Percentiles rank a stretch among this genome's conserved stretches.
Evolutionary conservation across 352 stramenopile species (phyloP).

Genomic region (Pythium phragmitis): DNA sequence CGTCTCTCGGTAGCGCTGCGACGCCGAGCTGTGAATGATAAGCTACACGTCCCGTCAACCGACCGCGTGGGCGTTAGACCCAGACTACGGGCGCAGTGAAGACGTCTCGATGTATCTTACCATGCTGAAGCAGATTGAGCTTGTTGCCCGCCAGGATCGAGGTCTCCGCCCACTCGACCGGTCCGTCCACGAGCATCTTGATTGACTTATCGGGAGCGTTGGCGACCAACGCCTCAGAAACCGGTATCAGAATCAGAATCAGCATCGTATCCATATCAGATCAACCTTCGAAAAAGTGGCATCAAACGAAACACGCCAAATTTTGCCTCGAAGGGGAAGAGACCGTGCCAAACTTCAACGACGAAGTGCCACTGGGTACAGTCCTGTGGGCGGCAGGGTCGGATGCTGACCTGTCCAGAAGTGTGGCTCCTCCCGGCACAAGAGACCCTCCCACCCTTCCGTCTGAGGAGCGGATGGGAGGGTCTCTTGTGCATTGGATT

Average conservation of each 20-base stretch:
- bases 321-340: not conserved
- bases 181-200: slow-evolving; percentile 45
- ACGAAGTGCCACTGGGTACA: not conserved
- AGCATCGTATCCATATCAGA: not conserved
- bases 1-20: slow-evolving; percentile 34
- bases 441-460: too few species aligned
- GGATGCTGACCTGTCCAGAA: not conserved
- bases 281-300: not conserved
- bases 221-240: not conserved
- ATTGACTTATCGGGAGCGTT: not conserved
- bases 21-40: slow-evolving; percentile 44
- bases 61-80: not conserved
- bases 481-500: too few species aligned
- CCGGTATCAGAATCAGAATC: not conserved
- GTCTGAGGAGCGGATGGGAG: too few species aligned
- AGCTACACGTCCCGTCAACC: slow-evolving; percentile 21
- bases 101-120: slow-evolving; percentile 14
- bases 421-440: too few species aligned
- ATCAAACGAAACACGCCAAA: slow-evolving; percentile 2
- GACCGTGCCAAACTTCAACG: not conserved
- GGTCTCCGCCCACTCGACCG: slow-evolving; percentile 39
- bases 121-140: slow-evolving; percentile 43
- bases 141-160: slow-evolving; percentile 31
- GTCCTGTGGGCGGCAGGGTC: not conserved
- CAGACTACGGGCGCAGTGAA: not conserved